Percentiles rank a stretch among this genome's conserved stretches.
phyloP scores from a whole-genome alignment of 2,329 filamentous ascomycete genomes.

The Neofusicoccum laricinum region DNA sequence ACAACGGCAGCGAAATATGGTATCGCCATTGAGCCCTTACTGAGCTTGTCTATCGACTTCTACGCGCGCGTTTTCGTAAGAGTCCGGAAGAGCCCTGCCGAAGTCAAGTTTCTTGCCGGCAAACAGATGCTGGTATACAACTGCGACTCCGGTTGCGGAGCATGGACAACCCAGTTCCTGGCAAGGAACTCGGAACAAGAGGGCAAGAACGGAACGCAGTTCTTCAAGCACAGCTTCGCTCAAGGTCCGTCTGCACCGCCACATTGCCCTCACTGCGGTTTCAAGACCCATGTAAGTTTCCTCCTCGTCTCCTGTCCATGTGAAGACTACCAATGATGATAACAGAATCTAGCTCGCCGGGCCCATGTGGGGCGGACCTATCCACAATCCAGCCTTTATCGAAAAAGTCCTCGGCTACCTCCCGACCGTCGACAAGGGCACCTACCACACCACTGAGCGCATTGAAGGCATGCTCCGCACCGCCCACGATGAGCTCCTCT shows the following conservation, averaged over 20 bases:
- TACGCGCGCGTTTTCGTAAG: constrained; percentile 88
- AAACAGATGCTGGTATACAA: constrained; percentile 93
- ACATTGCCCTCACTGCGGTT: constrained; percentile 78
- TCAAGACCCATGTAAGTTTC: constrained; percentile 65
- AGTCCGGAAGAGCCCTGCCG: constrained; percentile 72
- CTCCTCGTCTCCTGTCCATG: not conserved
- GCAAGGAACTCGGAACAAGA: constrained; percentile 64
- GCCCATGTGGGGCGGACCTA: constrained; percentile 89
- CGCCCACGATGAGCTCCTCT: constrained; percentile 70
- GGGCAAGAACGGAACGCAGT: constrained; percentile 64
- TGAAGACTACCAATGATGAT: not conserved
- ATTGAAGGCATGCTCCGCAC: constrained; percentile 91
- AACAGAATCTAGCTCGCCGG: constrained; percentile 58
- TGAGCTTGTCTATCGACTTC: constrained; percentile 94
- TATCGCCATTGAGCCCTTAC: constrained; percentile 80
- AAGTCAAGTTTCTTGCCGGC: constrained; percentile 85
- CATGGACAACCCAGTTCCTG: constrained; percentile 80
- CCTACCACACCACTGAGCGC: constrained; percentile 76
- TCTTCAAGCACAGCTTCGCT: constrained; percentile 76
- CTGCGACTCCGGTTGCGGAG: constrained; percentile 87
- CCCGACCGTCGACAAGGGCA: constrained; percentile 61
- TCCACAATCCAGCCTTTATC: constrained; percentile 84
- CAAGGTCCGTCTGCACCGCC: constrained; percentile 65
- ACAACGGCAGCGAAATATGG: constrained; percentile 81
- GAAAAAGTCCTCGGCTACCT: constrained; percentile 72